phyloP scores from a whole-genome alignment of 2,329 filamentous ascomycete species.

The Colletotrichum sp. region DNA sequence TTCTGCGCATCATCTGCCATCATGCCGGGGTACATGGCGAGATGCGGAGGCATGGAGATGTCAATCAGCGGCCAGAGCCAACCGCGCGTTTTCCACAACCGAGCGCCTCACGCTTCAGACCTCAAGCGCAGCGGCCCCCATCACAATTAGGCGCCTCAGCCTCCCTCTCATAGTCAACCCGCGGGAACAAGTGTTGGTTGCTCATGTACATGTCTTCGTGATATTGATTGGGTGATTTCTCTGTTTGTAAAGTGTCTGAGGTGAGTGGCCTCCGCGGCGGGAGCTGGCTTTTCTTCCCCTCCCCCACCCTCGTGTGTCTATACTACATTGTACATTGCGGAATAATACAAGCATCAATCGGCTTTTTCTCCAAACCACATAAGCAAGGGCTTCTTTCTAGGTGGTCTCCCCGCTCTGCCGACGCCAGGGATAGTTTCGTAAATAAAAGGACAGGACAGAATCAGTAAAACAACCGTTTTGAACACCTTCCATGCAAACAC shows the following conservation, averaged over 20 bases:
- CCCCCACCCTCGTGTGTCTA: constrained; percentile 9
- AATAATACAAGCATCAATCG: constrained; percentile 26
- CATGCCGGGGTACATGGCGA: neutral
- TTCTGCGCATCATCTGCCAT: neutral
- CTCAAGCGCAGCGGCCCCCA: neutral
- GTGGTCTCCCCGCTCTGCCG: neutral
- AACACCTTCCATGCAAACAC: constrained; percentile 42
- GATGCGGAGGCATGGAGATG: neutral
- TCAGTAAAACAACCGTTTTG: constrained; percentile 32
- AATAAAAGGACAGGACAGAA: constrained; percentile 3
- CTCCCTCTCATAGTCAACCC: neutral
- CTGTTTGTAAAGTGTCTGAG: constrained; percentile 26
- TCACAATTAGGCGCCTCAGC: neutral
- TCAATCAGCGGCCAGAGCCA: neutral
- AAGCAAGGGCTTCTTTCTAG: neutral
- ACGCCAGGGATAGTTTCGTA: neutral
- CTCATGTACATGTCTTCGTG: neutral
- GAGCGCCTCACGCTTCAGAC: neutral
- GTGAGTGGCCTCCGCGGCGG: constrained; percentile 37
- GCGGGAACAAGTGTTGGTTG: neutral
- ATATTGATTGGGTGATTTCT: constrained; percentile 2
- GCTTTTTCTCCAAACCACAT: neutral
- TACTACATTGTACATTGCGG: constrained; percentile 9
- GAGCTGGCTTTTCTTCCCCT: constrained; percentile 27
- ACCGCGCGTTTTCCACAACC: neutral